Evolutionary conservation across 805 yeast genomes (phyloP).

Genomic region (Debaryomyces prosopidis): DNA sequence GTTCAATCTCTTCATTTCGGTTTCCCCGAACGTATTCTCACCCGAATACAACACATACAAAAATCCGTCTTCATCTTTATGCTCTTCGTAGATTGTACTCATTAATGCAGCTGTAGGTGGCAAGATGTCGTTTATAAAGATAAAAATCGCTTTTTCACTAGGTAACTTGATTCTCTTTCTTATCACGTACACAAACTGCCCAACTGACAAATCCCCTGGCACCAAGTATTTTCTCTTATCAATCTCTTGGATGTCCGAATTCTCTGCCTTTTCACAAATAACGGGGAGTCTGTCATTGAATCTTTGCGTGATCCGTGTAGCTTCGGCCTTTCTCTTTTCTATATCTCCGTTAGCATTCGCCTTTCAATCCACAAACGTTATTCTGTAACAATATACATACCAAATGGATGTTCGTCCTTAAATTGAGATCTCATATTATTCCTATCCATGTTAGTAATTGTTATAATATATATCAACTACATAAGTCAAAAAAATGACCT

Average conservation of each 20-base stretch:
- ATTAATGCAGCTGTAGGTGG: constrained; percentile 98
- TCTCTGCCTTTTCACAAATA: constrained; percentile 96
- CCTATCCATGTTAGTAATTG: neutral
- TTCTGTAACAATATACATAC: constrained; percentile 43
- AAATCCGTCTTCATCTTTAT: constrained; percentile 97
- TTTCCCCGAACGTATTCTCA: constrained; percentile 92
- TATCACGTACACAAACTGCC: constrained; percentile 96
- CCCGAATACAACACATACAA: constrained; percentile 95
- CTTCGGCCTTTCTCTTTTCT: constrained; percentile 94
- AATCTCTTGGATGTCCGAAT: constrained; percentile 91
- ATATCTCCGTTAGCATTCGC: constrained; percentile 8
- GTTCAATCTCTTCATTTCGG: neutral
- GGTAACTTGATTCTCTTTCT: constrained; percentile 95
- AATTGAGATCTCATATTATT: constrained; percentile 80
- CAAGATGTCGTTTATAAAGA: constrained; percentile 92
- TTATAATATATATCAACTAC: neutral
- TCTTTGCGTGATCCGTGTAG: constrained; percentile 84
- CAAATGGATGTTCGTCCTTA: constrained; percentile 94
- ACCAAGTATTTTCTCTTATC: constrained; percentile 97
- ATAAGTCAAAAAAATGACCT: no score
- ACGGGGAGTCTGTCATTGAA: constrained; percentile 94
- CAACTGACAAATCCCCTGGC: constrained; percentile 94
- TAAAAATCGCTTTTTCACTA: constrained; percentile 96
- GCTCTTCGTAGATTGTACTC: constrained; percentile 94
- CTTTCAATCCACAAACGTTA: neutral